Evolutionary conservation across 257 asterid genomes (phyloP).

Genomic region (Striga asiatica): DNA sequence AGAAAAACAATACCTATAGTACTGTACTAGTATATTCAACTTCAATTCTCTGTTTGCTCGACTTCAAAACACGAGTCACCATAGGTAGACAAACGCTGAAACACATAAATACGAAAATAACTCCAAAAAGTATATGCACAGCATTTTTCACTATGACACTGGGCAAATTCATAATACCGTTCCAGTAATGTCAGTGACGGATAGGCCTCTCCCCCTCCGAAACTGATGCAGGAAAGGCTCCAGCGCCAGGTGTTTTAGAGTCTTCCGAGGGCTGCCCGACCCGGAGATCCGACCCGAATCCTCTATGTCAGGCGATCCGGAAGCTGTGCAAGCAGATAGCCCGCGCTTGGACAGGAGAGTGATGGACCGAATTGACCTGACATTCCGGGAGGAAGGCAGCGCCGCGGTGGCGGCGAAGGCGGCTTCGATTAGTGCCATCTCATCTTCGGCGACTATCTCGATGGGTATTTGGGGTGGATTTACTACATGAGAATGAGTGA

Average conservation of each 20-base stretch:
- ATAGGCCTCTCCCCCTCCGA: constrained; percentile 55
- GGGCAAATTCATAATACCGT: constrained; percentile 32
- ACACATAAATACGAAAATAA: no score
- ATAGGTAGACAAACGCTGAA: no score
- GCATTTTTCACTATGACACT: not conserved
- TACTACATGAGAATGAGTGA: not conserved
- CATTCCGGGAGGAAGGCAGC: constrained; percentile 21
- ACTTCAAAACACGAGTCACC: not conserved
- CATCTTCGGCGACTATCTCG: constrained; percentile 60
- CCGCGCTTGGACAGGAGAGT: constrained; percentile 51
- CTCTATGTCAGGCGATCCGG: constrained; percentile 55
- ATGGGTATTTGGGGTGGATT: constrained; percentile 31
- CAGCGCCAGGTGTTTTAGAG: constrained; percentile 22
- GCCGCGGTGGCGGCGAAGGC: constrained; percentile 43
- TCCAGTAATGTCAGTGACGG: constrained; percentile 75
- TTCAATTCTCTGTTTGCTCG: not conserved
- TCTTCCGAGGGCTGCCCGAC: constrained; percentile 23
- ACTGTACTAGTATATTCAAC: no score
- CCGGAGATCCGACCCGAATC: constrained; percentile 33
- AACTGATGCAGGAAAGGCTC: constrained; percentile 52
- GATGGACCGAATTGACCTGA: constrained; percentile 42
- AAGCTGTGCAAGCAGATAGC: constrained; percentile 29
- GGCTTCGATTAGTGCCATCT: constrained; percentile 76
- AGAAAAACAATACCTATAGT: no score
- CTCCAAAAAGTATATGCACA: no score